phyloP scores from a whole-genome alignment of 1,139 yeast species.

The Yamadazyma triangularis region DNA sequence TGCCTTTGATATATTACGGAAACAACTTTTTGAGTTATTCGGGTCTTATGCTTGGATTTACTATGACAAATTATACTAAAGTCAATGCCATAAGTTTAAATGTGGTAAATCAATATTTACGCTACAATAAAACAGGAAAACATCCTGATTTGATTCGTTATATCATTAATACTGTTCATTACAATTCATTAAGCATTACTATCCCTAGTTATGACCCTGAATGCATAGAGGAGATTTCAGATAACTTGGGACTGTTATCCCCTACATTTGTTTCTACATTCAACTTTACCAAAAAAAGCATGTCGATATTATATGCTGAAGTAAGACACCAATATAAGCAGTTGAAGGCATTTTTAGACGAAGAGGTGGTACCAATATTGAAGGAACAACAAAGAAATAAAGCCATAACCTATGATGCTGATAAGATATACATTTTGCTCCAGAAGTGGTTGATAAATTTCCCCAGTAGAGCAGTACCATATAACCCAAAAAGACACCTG shows the following conservation, averaged over 20 bases:
- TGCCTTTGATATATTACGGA: slow-evolving; percentile 15
- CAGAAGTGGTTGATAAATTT: slow-evolving; percentile 19
- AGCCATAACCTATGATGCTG: background rate
- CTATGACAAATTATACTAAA: slow-evolving; percentile 16
- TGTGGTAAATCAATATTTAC: slow-evolving; percentile 11
- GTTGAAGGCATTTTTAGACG: slow-evolving; percentile 3
- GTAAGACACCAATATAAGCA: background rate
- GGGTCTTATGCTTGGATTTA: slow-evolving; percentile 17
- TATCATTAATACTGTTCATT: slow-evolving; percentile 9
- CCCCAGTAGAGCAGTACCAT: slow-evolving; percentile 9
- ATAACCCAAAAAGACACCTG: background rate
- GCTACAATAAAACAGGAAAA: slow-evolving; percentile 8
- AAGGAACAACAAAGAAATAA: background rate
- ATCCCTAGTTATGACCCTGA: slow-evolving; percentile 25
- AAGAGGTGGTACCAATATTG: slow-evolving; percentile 5
- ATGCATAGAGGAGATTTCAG: slow-evolving; percentile 19
- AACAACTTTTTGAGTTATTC: slow-evolving; percentile 16
- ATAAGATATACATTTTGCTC: slow-evolving; percentile 16
- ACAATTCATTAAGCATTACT: slow-evolving; percentile 17
- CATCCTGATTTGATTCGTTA: background rate
- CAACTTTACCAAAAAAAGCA: too few relatives aligned
- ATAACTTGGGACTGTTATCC: slow-evolving; percentile 12
- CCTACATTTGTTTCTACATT: background rate
- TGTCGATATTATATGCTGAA: background rate
- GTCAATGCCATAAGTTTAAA: slow-evolving; percentile 12